These are phyloP conservation scores for Adansonia digitata DNA, from an alignment of 345 rosid genomes.

Conservation along the genomic window DNA sequence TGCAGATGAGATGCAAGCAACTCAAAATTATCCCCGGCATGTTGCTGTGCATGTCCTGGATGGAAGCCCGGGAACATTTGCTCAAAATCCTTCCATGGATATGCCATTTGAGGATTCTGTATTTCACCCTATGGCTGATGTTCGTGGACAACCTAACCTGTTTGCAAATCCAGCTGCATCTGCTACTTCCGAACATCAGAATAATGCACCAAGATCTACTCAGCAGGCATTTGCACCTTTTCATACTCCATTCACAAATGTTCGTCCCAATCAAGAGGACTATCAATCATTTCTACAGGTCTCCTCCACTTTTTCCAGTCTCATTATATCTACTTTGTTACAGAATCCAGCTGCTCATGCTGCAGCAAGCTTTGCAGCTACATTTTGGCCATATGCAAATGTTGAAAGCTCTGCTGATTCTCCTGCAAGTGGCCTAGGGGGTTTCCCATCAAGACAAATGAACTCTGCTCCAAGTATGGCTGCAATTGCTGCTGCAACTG, in stretches of 20 bases:
- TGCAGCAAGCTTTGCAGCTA: conserved; percentile 79
- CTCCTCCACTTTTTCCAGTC: conserved; percentile 71
- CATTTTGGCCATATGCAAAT: conserved; percentile 68
- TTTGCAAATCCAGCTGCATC: conserved; percentile 51
- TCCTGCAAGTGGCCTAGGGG: conserved; percentile 35
- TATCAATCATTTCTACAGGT: conserved; percentile 62
- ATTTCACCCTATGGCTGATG: conserved; percentile 45
- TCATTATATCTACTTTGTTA: conserved; percentile 56
- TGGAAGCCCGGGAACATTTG: conserved; percentile 41
- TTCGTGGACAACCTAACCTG: conserved; percentile 34
- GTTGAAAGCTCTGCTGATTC: conserved; percentile 47
- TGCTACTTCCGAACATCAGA: conserved; percentile 44
- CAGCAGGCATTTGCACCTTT: conserved; percentile 49
- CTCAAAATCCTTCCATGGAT: conserved; percentile 41
- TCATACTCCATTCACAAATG: conserved; percentile 43
- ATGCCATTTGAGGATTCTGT: conserved; percentile 39
- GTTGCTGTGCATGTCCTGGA: conserved; percentile 57
- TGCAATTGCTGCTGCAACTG: conserved; percentile 83
- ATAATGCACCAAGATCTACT: conserved; percentile 32
- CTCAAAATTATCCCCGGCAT: conserved; percentile 68
- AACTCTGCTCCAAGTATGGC: conserved; percentile 58
- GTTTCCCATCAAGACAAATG: conserved; percentile 36
- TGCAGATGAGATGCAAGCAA: conserved; percentile 41
- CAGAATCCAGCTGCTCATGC: conserved; percentile 89
- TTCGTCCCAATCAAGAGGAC: conserved; percentile 54